Base-by-base conservation (phyloP, 139 green algal genomes). In the Monoraphidium neglectum region DNA sequence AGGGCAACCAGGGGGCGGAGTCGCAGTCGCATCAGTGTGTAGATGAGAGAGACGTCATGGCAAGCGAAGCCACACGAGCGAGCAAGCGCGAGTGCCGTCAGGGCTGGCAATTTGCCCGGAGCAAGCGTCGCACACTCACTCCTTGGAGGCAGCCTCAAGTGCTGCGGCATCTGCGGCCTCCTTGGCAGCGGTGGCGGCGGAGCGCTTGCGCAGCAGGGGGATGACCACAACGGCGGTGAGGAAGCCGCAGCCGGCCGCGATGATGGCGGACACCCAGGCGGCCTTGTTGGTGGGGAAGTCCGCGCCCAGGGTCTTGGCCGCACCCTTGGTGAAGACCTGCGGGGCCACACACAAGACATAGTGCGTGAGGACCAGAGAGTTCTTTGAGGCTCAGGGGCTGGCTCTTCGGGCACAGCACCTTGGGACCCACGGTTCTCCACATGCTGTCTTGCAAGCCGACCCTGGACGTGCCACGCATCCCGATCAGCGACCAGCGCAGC, bases 291-390 rank as follows among this genome's bases (percentile, higher is more conserved):
- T 72, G 72, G 74, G 79, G n/a, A 72, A 51, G n/a, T 72, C 51
- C 24, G 54, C 32, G 35, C 47, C 60, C 15, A 88, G 46, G 3
- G n/a, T 63, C 77, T 84, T 86, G 65, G 77, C 79, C 35, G 82
- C 79, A 40, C 87, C 87, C 74, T 89, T 85, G 72, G 86, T 88
- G 68, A 91, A 82, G 37, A 89, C n/a, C n/a, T n/a, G n/a, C n/a
- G n/a, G n/a, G n/a, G n/a, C n/a, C n/a, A n/a, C n/a, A n/a, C n/a
- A n/a, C n/a, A n/a, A n/a, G n/a, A n/a, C n/a, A n/a, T n/a, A n/a
- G n/a, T n/a, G n/a, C n/a, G n/a, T n/a, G n/a, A n/a, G n/a, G n/a
- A n/a, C n/a, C n/a, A n/a, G n/a, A n/a, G n/a, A n/a, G n/a, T n/a
- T n/a, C n/a, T n/a, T n/a, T n/a, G n/a, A n/a, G n/a, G n/a, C n/a